Percentiles rank a stretch among this genome's conserved stretches.
Conservation (phyloP, 352 stramenopile species). For the Pelagophyceae sp. region DNA sequence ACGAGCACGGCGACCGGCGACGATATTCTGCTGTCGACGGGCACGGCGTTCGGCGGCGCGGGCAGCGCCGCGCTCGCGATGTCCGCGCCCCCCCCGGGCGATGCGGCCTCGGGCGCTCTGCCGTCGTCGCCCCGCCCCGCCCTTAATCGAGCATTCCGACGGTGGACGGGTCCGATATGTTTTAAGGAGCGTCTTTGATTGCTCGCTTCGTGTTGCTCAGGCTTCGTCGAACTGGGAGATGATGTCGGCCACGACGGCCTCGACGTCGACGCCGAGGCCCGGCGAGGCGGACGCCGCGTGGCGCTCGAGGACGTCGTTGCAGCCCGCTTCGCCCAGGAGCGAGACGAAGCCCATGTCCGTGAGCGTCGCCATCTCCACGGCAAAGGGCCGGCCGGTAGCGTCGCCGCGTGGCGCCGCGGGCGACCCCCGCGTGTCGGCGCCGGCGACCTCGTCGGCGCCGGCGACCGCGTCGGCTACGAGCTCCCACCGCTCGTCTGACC, state of each 20-base stretch:
- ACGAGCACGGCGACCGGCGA: no score
- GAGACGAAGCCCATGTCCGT: neutral
- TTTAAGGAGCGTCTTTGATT: neutral
- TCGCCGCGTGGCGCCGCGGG: no score
- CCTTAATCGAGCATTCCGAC: neutral
- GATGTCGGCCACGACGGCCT: neutral
- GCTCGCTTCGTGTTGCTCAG: neutral
- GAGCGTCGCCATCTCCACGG: neutral
- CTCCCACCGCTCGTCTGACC: no score
- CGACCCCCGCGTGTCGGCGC: neutral
- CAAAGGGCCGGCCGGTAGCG: no score
- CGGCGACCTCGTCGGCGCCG: neutral
- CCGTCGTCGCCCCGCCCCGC: no score
- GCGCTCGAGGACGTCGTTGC: neutral
- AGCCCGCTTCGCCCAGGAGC: neutral
- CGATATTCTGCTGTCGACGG: no score
- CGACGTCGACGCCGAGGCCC: neutral
- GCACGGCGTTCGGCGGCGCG: no score
- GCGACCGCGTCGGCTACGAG: neutral
- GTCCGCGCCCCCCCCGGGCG: no score
- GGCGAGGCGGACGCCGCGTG: neutral
- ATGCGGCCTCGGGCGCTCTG: no score
- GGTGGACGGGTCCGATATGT: neutral
- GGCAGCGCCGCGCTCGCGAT: no score
- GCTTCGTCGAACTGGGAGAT: neutral